phyloP scores from a whole-genome alignment of 495 filamentous ascomycete species.

The Penicillium macrosclerotiorum region DNA sequence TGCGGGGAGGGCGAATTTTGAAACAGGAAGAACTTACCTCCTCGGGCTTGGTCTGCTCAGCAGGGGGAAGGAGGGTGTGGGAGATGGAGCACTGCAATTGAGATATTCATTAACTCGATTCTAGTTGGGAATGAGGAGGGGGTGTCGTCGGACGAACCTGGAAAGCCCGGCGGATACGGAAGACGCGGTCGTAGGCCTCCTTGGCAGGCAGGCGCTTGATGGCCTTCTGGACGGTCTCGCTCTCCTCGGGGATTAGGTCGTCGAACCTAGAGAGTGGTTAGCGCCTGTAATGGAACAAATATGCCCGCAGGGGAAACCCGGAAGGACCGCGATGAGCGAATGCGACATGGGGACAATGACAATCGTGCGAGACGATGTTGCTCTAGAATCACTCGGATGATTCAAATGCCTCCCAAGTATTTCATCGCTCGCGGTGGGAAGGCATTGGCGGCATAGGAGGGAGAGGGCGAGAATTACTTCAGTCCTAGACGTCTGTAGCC shows the following conservation, averaged over 20 bases:
- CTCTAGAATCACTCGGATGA: neutral
- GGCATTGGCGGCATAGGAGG: slow-evolving; percentile 8
- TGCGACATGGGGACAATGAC: slow-evolving; percentile 11
- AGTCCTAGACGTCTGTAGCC: slow-evolving; percentile 94
- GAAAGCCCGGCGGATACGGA: slow-evolving; percentile 90
- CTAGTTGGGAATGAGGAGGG: slow-evolving; percentile 1
- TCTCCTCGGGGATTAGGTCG: slow-evolving; percentile 90
- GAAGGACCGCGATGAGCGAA: slow-evolving; percentile 20
- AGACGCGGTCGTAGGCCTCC: slow-evolving; percentile 94
- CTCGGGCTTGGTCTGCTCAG: slow-evolving; percentile 74
- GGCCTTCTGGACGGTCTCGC: slow-evolving; percentile 77
- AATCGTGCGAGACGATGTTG: neutral
- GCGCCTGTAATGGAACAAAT: slow-evolving; percentile 4
- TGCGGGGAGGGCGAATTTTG: slow-evolving; percentile 22
- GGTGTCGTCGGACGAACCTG: slow-evolving; percentile 57
- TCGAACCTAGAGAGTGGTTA: slow-evolving; percentile 63
- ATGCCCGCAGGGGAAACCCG: slow-evolving; percentile 13
- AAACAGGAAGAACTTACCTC: slow-evolving; percentile 54
- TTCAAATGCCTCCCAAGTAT: neutral
- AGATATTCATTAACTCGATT: slow-evolving; percentile 24
- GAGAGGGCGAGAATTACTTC: slow-evolving; percentile 56
- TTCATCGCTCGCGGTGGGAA: slow-evolving; percentile 11
- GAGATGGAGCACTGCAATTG: slow-evolving; percentile 65
- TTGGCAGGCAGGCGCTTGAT: slow-evolving; percentile 87
- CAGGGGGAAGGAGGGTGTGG: slow-evolving; percentile 82